Percentiles rank a stretch among this genome's conserved stretches.
Evolutionary conservation across 257 asterid genomes (phyloP).

Genomic region (Cynanchum wilfordii): DNA sequence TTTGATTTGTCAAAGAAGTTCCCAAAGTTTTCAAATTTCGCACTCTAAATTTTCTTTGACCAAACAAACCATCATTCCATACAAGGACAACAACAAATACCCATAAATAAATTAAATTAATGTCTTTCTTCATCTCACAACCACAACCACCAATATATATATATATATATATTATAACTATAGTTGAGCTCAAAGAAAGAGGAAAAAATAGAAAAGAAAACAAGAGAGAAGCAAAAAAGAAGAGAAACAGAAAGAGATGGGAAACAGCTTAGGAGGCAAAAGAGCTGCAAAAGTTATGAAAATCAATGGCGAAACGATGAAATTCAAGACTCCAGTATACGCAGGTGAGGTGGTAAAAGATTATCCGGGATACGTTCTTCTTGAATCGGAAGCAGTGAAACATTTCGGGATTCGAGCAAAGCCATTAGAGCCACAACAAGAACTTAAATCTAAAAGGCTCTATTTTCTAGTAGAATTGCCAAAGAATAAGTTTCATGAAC

Average conservation of each 20-base stretch:
- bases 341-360: constrained; percentile 56
- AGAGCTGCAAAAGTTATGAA: constrained; percentile 69
- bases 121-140: constrained; percentile 12
- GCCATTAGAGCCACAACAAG: constrained; percentile 70
- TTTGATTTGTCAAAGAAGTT: constrained; percentile 26
- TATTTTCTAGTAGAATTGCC: constrained; percentile 79
- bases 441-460: constrained; percentile 64
- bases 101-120: constrained; percentile 3
- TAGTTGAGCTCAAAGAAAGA: background rate
- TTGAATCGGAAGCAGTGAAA: constrained; percentile 81
- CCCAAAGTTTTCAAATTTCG: constrained; percentile 36
- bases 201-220: constrained; percentile 1
- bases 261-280: constrained; percentile 67
- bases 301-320: constrained; percentile 64
- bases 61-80: constrained; percentile 9
- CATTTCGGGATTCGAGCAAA: constrained; percentile 74
- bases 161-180: no score
- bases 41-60: constrained; percentile 41
- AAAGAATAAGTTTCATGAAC: constrained; percentile 33
- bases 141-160: constrained; percentile 1
- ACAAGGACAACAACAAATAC: constrained; percentile 3
- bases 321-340: constrained; percentile 49
- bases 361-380: constrained; percentile 57
- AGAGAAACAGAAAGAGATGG: constrained; percentile 33
- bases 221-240: background rate